Conservation (phyloP, 2,329 filamentous ascomycete species). For the Arachnopeziza araneosa region DNA sequence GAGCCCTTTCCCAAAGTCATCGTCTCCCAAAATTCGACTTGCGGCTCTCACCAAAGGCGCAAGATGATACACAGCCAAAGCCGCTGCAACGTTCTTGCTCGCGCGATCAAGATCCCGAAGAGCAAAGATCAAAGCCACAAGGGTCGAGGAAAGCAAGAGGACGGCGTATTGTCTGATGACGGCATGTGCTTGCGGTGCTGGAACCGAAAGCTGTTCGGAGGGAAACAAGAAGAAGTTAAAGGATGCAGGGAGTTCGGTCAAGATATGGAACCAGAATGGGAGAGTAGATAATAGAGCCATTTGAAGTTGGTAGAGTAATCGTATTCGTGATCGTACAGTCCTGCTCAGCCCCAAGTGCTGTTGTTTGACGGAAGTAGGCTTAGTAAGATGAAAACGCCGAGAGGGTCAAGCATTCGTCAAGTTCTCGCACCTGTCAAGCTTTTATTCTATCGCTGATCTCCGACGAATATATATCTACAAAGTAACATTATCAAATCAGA, state of each 20-base stretch:
- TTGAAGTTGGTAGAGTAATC: background rate
- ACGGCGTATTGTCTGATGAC: slow-evolving; percentile 35
- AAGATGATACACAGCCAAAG: slow-evolving; percentile 33
- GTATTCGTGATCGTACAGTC: background rate
- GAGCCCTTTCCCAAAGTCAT: slow-evolving; percentile 5
- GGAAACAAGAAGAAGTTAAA: slow-evolving; percentile 34
- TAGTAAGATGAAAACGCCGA: background rate
- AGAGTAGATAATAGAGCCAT: background rate
- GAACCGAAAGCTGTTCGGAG: slow-evolving; percentile 25
- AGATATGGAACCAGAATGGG: slow-evolving; percentile 30
- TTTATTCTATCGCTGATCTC: too few species aligned
- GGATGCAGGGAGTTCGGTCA: slow-evolving; percentile 33
- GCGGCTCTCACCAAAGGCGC: slow-evolving; percentile 29
- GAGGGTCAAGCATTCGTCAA: too few species aligned
- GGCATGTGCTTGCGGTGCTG: slow-evolving; percentile 32
- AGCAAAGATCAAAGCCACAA: slow-evolving; percentile 32
- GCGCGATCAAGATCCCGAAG: slow-evolving; percentile 24
- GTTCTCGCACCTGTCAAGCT: too few species aligned
- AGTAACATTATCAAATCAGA: too few species aligned
- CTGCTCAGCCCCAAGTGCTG: background rate
- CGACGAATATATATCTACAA: too few species aligned
- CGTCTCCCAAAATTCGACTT: slow-evolving; percentile 10
- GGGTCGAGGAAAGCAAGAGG: slow-evolving; percentile 30
- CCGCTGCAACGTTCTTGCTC: slow-evolving; percentile 29
- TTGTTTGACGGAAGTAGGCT: background rate